A percentile compares a stretch with the other conserved stretches of the same genome.
phyloP scores from a whole-genome alignment of 1,284 basidiomycete species.

The Ceratobasidium sp. region DNA sequence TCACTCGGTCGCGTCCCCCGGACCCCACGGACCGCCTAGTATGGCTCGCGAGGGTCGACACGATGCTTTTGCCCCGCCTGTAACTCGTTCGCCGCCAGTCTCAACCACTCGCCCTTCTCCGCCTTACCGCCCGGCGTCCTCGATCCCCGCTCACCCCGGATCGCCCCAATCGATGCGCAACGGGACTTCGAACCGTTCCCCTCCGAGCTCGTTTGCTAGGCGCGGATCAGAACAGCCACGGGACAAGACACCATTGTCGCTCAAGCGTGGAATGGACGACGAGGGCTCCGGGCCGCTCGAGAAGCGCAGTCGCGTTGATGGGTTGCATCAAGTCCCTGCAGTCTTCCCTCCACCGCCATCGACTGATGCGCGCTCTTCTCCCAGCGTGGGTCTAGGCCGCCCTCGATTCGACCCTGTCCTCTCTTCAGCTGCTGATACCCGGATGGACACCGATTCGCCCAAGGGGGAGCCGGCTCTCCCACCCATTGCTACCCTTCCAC shows the following conservation, averaged over 20 bases:
- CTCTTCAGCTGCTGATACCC: slow-evolving; percentile 26
- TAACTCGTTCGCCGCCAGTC: slow-evolving; percentile 29
- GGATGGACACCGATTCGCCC: slow-evolving; percentile 26
- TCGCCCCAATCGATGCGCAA: slow-evolving; percentile 44
- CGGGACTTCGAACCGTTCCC: slow-evolving; percentile 24
- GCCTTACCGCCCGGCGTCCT: slow-evolving; percentile 49
- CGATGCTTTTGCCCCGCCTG: slow-evolving; percentile 36
- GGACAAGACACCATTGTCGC: slow-evolving; percentile 48
- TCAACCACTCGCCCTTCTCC: slow-evolving; percentile 34
- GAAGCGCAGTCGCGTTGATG: slow-evolving; percentile 68
- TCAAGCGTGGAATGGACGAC: slow-evolving; percentile 67
- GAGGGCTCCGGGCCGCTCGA: slow-evolving; percentile 50
- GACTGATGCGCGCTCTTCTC: slow-evolving; percentile 38
- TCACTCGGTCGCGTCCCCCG: slow-evolving; percentile 15
- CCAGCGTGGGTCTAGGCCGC: slow-evolving; percentile 16
- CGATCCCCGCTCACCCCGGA: slow-evolving; percentile 56
- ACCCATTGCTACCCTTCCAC: slow-evolving; percentile 43
- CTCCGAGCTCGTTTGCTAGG: slow-evolving; percentile 28
- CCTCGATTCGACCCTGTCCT: slow-evolving; percentile 21
- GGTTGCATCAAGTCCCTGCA: slow-evolving; percentile 50
- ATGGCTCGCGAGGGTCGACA: slow-evolving; percentile 19
- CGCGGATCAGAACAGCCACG: slow-evolving; percentile 31
- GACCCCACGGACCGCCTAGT: slow-evolving; percentile 5
- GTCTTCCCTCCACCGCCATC: slow-evolving; percentile 39
- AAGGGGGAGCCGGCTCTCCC: slow-evolving; percentile 42